Evolutionary conservation across 2,329 filamentous ascomycete species (phyloP), one percentile per base, ranked within the genome.

Genomic region (Bertia moriformis): DNA sequence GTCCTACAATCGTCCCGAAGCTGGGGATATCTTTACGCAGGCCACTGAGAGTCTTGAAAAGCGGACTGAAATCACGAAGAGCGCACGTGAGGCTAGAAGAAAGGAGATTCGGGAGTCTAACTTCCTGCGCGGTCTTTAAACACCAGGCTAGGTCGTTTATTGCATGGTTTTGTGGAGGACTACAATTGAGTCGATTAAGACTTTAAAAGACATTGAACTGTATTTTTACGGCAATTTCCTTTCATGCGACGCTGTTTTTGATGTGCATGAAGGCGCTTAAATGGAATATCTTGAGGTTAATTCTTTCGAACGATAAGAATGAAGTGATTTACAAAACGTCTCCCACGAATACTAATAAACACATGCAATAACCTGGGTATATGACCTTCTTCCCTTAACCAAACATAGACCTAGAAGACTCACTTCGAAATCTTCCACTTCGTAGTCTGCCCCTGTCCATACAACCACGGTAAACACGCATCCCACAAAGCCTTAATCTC

Each of bases 21-120:
- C 38, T 18, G 38, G 45, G 22, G 52, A 56, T 40, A 24, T 44
- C 22, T 38, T 60, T 38, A 45, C 46, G n/a, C 46, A 55, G 36
- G 61, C 60, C 14, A 43, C 54, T 7, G 53, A 51, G 36, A 55
- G 57, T 43, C 40, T 59, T 19, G 51, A 56, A 24, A 56, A 59
- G 43, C 51, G 60, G 29, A 43, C 49, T 14, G 56, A 63, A 44
- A 56, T 66, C 19, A 64, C 55, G 13, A 60, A 59, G 51, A 63
- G 60, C 45, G 57, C 60, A 18, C 54, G 63, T 41, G 53, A 53
- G 14, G 61, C 62, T 4, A 58, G 63, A 43, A 55, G 62, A 42
- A 65, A 63, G 51, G 51, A 49, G 14, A 65, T 66, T 39, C 54
- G 60, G 43, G 62, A 66, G 44, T 53, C 53, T 29, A 66, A 66